Conservation (phyloP, 2,329 filamentous ascomycete species). For the Corniculantispora saksenae region DNA sequence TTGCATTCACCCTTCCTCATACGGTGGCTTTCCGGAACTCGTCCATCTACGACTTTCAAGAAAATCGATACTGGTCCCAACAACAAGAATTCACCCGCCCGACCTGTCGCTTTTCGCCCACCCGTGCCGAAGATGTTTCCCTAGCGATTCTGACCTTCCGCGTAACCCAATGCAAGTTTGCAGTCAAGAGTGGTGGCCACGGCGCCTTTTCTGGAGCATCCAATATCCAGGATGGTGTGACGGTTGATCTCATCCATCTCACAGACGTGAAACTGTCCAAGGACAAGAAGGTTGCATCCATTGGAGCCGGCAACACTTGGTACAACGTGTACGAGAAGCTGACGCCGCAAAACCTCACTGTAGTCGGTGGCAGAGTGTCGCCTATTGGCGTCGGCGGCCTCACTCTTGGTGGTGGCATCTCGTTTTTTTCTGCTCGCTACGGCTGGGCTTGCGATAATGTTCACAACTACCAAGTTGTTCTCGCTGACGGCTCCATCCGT, state of each 20-base stretch:
- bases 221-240: conserved; percentile 31
- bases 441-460: conserved; percentile 30
- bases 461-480: conserved; percentile 38
- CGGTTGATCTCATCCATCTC: conserved; percentile 29
- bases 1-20: conserved; percentile 21
- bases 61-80: conserved; percentile 29
- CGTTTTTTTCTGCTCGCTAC: conserved; percentile 25
- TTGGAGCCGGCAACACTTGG: conserved; percentile 28
- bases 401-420: conserved; percentile 29
- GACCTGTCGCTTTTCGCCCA: conserved; percentile 29
- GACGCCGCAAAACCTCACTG: conserved; percentile 22
- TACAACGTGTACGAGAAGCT: conserved; percentile 26
- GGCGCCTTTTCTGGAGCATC: conserved; percentile 30
- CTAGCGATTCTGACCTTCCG: conserved; percentile 28
- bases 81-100: conserved; percentile 25
- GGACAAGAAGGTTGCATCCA: conserved; percentile 20
- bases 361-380: conserved; percentile 27
- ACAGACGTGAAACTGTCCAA: conserved; percentile 26
- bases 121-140: conserved; percentile 29
- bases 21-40: conserved; percentile 23
- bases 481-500: conserved; percentile 44
- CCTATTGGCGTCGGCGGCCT: conserved; percentile 29
- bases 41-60: conserved; percentile 22
- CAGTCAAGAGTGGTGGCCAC: conserved; percentile 37
- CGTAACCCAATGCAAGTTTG: conserved; percentile 32